Percentiles rank a stretch among this genome's conserved stretches.
These are phyloP conservation scores for Cymodocea nodosa DNA, from an alignment of 116 monocot genomes.

Conservation along the genomic window DNA sequence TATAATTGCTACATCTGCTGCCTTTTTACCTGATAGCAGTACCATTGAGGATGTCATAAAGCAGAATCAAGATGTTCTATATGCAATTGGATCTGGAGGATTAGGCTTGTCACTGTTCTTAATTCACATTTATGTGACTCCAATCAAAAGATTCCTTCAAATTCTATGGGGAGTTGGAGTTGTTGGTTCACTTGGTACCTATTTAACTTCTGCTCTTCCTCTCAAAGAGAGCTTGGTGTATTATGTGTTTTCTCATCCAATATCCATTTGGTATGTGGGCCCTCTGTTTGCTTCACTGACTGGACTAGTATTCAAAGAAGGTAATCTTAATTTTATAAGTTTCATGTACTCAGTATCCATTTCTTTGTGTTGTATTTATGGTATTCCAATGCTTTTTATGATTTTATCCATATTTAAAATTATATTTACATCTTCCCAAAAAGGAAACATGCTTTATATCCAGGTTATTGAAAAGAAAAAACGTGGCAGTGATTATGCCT, in stretches of 20 bases:
- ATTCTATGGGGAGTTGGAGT: slow-evolving; percentile 67
- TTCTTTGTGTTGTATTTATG: neutral
- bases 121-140: slow-evolving; percentile 92
- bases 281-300: slow-evolving; percentile 92
- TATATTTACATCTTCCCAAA: no score
- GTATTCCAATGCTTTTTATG: no score
- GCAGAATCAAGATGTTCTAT: slow-evolving; percentile 51
- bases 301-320: slow-evolving; percentile 97
- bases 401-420: no score
- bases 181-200: slow-evolving; percentile 60
- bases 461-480: no score
- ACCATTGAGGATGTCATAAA: slow-evolving; percentile 13
- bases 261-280: slow-evolving; percentile 71
- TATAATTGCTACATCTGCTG: slow-evolving; percentile 51
- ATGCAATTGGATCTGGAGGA: slow-evolving; percentile 59
- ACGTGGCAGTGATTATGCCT: no score
- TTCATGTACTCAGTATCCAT: neutral
- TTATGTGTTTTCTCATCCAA: slow-evolving; percentile 60
- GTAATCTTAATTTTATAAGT: slow-evolving; percentile 10
- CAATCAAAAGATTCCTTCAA: slow-evolving; percentile 88
- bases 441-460: no score
- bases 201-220: slow-evolving; percentile 48
- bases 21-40: slow-evolving; percentile 56
- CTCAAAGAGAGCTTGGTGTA: slow-evolving; percentile 46
- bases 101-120: slow-evolving; percentile 72